Conservation (phyloP, 2,329 filamentous ascomycete species). For the Colletotrichum tanaceti region DNA sequence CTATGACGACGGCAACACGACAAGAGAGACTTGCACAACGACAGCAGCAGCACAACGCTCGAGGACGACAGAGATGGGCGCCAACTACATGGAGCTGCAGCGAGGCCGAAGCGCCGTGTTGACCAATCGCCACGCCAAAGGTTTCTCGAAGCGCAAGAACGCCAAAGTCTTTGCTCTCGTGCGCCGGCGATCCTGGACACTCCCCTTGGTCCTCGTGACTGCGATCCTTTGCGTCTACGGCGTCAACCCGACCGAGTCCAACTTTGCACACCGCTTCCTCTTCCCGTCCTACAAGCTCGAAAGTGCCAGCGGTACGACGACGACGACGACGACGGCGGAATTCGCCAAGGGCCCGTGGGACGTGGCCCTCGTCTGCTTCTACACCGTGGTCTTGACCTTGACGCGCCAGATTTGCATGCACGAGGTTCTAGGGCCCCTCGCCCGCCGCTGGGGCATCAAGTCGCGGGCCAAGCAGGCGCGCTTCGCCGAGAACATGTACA, state of each 20-base stretch:
- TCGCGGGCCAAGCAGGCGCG: conserved; percentile 72
- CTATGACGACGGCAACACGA: no score
- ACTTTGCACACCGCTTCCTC: conserved; percentile 72
- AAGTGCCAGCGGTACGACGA: conserved; percentile 52
- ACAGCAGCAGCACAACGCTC: no score
- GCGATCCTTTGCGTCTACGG: conserved; percentile 68
- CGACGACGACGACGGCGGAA: conserved; percentile 55
- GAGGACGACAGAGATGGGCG: no score
- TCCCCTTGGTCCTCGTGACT: conserved; percentile 67
- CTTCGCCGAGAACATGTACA: conserved; percentile 83
- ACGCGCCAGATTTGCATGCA: conserved; percentile 82
- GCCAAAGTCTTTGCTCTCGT: no score
- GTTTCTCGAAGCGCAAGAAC: conserved; percentile 37
- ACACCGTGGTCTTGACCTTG: conserved; percentile 77
- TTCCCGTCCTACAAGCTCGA: conserved; percentile 79
- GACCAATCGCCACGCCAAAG: no score
- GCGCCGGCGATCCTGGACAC: conserved; percentile 45
- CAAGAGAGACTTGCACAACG: no score
- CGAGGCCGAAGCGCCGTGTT: no score
- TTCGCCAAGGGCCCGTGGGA: conserved; percentile 79
- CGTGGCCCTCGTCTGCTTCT: conserved; percentile 77
- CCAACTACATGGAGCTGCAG: no score
- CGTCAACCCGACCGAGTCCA: conserved; percentile 71
- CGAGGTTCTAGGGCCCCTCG: conserved; percentile 72
- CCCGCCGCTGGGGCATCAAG: conserved; percentile 67